Evolutionary conservation across 805 yeast genomes (phyloP).

Genomic region (Yarrowia sp.): DNA sequence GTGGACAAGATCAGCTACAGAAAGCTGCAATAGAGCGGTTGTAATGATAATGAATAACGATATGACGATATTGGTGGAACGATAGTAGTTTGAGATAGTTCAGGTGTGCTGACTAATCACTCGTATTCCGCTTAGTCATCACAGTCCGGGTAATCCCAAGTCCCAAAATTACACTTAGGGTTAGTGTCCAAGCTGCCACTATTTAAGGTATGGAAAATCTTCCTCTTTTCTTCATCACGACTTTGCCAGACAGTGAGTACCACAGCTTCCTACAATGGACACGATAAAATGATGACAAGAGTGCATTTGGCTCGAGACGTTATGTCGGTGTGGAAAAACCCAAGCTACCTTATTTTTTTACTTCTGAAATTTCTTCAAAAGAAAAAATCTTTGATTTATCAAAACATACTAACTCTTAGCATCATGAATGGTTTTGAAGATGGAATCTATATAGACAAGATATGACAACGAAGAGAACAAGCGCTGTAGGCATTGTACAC

Average conservation of each 20-base stretch:
- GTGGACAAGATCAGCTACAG: constrained; percentile 84
- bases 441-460: not conserved
- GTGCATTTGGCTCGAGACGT: constrained; percentile 99
- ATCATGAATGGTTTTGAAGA: not conserved
- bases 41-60: constrained; percentile 38
- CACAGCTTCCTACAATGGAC: constrained; percentile 31
- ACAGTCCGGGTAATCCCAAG: constrained; percentile 10
- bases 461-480: too few species aligned
- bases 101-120: too few species aligned
- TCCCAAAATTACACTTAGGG: constrained; percentile 37
- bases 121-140: not conserved
- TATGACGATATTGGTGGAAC: too few species aligned
- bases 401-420: constrained; percentile 35
- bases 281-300: constrained; percentile 79
- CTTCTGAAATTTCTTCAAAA: constrained; percentile 49
- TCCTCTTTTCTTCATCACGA: constrained; percentile 32
- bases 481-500: too few species aligned
- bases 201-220: constrained; percentile 4
- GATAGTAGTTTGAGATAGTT: too few species aligned
- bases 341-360: constrained; percentile 87
- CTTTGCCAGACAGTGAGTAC: constrained; percentile 43
- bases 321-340: constrained; percentile 96
- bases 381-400: not conserved
- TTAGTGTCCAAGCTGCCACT: not conserved
- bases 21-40: constrained; percentile 44